A percentile compares a stretch with the other conserved stretches of the same genome.
Conservation (phyloP, 352 stramenopile genomes). For the Phytopythium aichiense region DNA sequence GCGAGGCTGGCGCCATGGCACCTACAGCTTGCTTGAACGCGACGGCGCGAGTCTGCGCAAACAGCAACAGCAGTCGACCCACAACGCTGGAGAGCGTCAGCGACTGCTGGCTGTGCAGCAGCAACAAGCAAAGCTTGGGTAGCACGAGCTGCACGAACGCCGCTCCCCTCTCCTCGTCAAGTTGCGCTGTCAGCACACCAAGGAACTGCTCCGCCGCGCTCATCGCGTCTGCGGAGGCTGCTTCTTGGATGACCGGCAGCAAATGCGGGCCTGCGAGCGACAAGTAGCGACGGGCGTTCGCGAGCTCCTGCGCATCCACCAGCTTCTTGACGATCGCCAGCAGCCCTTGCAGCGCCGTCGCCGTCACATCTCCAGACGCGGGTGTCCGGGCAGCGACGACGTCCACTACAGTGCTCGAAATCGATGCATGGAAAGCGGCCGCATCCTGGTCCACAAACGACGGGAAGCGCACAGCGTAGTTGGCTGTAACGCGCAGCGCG, state of each 20-base stretch:
- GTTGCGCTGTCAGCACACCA: slow-evolving; percentile 35
- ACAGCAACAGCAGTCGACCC: slow-evolving; percentile 38
- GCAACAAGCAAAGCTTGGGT: slow-evolving; percentile 39
- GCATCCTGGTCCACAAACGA: slow-evolving; percentile 20
- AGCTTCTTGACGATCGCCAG: slow-evolving; percentile 34
- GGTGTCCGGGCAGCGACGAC: slow-evolving; percentile 13
- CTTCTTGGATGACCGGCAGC: slow-evolving; percentile 20
- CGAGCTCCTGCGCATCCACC: slow-evolving; percentile 30
- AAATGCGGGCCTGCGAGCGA: slow-evolving; percentile 32
- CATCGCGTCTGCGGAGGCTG: slow-evolving; percentile 30
- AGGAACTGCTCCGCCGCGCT: slow-evolving; percentile 46
- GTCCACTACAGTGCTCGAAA: slow-evolving; percentile 15
- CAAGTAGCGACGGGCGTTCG: slow-evolving; percentile 42
- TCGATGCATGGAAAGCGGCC: slow-evolving; percentile 34
- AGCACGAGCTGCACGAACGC: slow-evolving; percentile 61
- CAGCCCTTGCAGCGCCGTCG: slow-evolving; percentile 31
- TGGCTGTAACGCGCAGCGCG: slow-evolving; percentile 34
- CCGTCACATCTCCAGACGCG: slow-evolving; percentile 10
- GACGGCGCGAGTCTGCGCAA: slow-evolving; percentile 41
- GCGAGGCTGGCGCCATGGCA: slow-evolving; percentile 32
- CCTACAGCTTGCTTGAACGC: slow-evolving; percentile 52
- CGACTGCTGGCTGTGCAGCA: slow-evolving; percentile 13
- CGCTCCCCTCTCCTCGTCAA: slow-evolving; percentile 38
- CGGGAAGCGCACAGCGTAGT: slow-evolving; percentile 31
- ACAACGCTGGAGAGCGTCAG: slow-evolving; percentile 19